Base-by-base conservation (phyloP, 805 yeast genomes). In the Grigorovia yakushimaensis region DNA sequence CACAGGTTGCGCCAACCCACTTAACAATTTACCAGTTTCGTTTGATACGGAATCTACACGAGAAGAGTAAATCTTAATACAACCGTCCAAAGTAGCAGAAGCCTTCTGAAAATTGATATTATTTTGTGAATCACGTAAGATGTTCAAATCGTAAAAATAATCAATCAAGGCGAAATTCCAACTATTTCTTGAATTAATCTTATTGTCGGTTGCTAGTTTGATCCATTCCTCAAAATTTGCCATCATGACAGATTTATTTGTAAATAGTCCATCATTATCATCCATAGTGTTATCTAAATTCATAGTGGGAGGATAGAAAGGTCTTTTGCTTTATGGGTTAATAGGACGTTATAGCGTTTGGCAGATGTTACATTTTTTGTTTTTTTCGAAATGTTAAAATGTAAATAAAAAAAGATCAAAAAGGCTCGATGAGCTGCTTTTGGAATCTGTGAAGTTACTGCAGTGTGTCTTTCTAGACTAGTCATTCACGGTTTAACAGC, bases 81-180 rank as follows among this genome's bases (percentile, higher is more conserved):
- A 89, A 0, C 97, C 97, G 58, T 89, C 97, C 20, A 91, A 69
- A 0, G 97, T 87, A 2, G 94, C 88, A 0, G 93, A 80, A 0
- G 97, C 98, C 54, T 82, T 79, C 62, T 87, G 96, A 63, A 91
- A 89, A 62, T 88, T 88, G 57, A 89, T 85, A 30, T 79, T 73
- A 39, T 79, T 74, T 47, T 83, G 88, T 5, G 88, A 83, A 46
- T 83, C 94, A 54, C 78, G 75, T 42, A 86, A 71, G 24, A 87
- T 75, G 23, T 84, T 76, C 65, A 88, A 71, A 58, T 87, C 95
- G 58, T 88, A 84, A 61, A 89, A 89, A 64, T 88, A 89, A 64
- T 89, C 97, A 58, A 89, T 89, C 57, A 89, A 72, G 0, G 89
- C 95, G 60, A 88, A 80, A 56, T 84, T 83, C 96, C 96, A 89